Base-by-base conservation (phyloP, 805 yeast genomes). In the Metschnikowia gruessii region DNA sequence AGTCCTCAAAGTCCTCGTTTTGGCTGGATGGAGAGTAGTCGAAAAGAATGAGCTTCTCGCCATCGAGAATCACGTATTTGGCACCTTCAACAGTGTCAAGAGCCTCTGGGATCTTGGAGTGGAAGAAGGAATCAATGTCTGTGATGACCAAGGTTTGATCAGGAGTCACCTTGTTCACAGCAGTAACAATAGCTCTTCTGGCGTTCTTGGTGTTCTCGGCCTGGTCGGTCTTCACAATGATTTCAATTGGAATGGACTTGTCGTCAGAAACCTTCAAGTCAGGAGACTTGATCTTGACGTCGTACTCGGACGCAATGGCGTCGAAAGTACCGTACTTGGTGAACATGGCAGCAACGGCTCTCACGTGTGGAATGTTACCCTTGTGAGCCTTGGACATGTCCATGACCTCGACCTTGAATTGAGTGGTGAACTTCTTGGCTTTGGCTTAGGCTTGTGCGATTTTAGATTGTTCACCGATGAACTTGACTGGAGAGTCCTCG, bases 321-420 rank as follows among this genome's bases (percentile, higher is more conserved):
- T 66, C 57, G 53, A 85, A 75, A 31, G 70, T 62, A 28, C 79
- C 76, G 48, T 79, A 70, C 50, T 77, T 72, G 45, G 68, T 63
- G 54, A 94, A 83, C 63, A 75, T 87, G 11, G 84, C 75, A 36
- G 89, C 84, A 47, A 94, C 73, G 34, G 82, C 77, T 51, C 80
- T 79, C 9, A 96, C 97, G 59, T 94, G 98, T 15, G 70, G 63
- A 43, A 79, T 61, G 60, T 87, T 80, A 53, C 86, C 87, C 59
- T 89, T 87, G 64, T 94, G 97, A 26, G 98, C 96, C 65, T 80
- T 84, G 10, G 95, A 82, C 64, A 94, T 83, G 58, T 90, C 96
- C 60, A 94, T 74, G 30, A 81, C 68, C 53, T 83, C 89, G 34
- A 83, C 79, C 46, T 75, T 70, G 61, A 75, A 81, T 45, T 79